Evolutionary conservation across 1,284 basidiomycete species (phyloP).

Genomic region (Heterobasidion occidentale): DNA sequence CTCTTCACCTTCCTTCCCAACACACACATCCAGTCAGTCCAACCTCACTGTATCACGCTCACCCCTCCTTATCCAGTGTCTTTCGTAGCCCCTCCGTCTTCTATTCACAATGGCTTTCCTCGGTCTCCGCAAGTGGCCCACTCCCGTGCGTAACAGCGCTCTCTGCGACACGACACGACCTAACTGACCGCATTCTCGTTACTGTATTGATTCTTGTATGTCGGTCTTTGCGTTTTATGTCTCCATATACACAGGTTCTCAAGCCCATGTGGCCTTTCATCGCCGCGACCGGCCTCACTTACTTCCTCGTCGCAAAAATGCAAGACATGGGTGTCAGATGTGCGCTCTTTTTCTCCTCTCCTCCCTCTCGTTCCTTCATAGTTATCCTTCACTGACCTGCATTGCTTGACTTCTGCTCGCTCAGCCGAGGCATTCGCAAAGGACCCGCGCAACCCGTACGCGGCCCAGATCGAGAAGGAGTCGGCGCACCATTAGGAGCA

Average conservation of each 20-base stretch:
- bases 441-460: slow-evolving; percentile 75
- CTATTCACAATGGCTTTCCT: slow-evolving; percentile 52
- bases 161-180: neutral
- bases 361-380: slow-evolving; percentile 1
- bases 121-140: slow-evolving; percentile 73
- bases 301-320: slow-evolving; percentile 55
- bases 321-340: slow-evolving; percentile 62
- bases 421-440: slow-evolving; percentile 59
- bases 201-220: neutral
- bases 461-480: slow-evolving; percentile 58
- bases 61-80: neutral
- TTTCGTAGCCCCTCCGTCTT: neutral
- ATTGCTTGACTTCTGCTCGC: slow-evolving; percentile 1
- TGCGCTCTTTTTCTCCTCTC: slow-evolving; percentile 31
- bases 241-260: slow-evolving; percentile 38
- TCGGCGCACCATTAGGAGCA: slow-evolving; percentile 7
- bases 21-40: neutral
- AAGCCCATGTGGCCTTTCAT: slow-evolving; percentile 76
- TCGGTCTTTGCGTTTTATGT: neutral
- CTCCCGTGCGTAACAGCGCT: slow-evolving; percentile 43
- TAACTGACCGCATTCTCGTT: neutral
- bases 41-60: neutral
- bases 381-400: neutral
- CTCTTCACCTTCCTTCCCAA: neutral
- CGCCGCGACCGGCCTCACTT: slow-evolving; percentile 51